Evolutionary conservation across 2,329 filamentous ascomycete genomes (phyloP).

Genomic region (Trichophyton verrucosum): DNA sequence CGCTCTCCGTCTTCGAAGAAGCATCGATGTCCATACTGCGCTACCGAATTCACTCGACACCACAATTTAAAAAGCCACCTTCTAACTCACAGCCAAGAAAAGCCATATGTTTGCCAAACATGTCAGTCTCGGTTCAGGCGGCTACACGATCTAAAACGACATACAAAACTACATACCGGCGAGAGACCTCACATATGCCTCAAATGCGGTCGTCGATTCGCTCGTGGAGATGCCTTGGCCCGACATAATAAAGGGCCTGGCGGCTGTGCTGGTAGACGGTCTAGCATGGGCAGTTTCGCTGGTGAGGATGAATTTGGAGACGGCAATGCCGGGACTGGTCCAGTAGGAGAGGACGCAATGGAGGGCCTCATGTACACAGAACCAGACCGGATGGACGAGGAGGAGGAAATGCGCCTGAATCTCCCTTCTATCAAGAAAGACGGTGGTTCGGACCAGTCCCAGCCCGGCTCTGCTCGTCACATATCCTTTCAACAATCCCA

Average conservation of each 20-base stretch:
- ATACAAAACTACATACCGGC: slow-evolving; percentile 91
- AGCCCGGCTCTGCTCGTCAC: slow-evolving; percentile 17
- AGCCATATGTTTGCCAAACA: slow-evolving; percentile 88
- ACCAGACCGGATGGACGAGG: slow-evolving; percentile 38
- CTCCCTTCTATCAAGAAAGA: slow-evolving; percentile 67
- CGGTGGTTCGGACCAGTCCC: slow-evolving; percentile 31
- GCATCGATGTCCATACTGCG: slow-evolving; percentile 93
- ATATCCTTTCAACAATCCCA: slow-evolving; percentile 46
- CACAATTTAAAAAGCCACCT: slow-evolving; percentile 97
- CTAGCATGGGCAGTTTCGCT: slow-evolving; percentile 72
- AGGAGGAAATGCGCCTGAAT: slow-evolving; percentile 35
- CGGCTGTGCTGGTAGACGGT: slow-evolving; percentile 80
- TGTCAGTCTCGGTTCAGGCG: slow-evolving; percentile 86
- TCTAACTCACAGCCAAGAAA: slow-evolving; percentile 95
- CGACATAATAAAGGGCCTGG: slow-evolving; percentile 92
- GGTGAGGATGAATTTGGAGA: slow-evolving; percentile 58
- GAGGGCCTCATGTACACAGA: slow-evolving; percentile 50
- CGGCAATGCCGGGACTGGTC: slow-evolving; percentile 29
- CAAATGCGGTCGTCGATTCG: slow-evolving; percentile 90
- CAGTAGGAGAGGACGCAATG: slow-evolving; percentile 43
- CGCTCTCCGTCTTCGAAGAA: slow-evolving; percentile 61
- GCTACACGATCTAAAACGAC: slow-evolving; percentile 87
- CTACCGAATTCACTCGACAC: slow-evolving; percentile 91
- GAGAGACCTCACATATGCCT: slow-evolving; percentile 91
- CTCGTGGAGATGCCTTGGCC: slow-evolving; percentile 84